These are phyloP conservation scores for Beauveria bassiana DNA, from an alignment of 2,329 filamentous ascomycete genomes.

Conservation along the genomic window DNA sequence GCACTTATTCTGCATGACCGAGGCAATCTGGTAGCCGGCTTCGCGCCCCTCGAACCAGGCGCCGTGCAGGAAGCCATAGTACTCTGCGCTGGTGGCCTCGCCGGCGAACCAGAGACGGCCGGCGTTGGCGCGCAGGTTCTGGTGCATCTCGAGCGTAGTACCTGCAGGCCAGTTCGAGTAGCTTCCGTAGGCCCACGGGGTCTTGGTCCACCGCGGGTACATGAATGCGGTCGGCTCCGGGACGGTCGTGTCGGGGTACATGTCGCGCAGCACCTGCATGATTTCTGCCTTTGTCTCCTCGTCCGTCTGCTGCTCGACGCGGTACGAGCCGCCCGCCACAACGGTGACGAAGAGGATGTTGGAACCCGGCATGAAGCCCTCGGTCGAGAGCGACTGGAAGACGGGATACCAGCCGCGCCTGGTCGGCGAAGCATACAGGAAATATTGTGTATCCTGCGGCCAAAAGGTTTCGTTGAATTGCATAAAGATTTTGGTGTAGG, in stretches of 20 bases:
- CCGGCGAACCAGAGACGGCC: conserved; percentile 57
- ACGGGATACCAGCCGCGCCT: conserved; percentile 42
- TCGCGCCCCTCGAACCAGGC: conserved; percentile 50
- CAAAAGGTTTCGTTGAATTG: conserved; percentile 63
- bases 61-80: conserved; percentile 59
- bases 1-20: conserved; percentile 18
- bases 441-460: conserved; percentile 36
- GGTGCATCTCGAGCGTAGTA: conserved; percentile 56
- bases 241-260: conserved; percentile 51
- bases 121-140: conserved; percentile 60
- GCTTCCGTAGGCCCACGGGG: conserved; percentile 44
- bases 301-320: conserved; percentile 51
- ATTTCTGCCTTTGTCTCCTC: conserved; percentile 49
- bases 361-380: conserved; percentile 51
- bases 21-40: conserved; percentile 37
- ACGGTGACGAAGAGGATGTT: conserved; percentile 61
- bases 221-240: conserved; percentile 53
- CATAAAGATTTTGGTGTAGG: conserved; percentile 66
- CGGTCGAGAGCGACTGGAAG: conserved; percentile 53
- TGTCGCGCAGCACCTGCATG: conserved; percentile 48
- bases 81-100: conserved; percentile 54
- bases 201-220: conserved; percentile 50
- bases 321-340: conserved; percentile 46
- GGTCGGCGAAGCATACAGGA: conserved; percentile 36
- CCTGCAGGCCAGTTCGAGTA: conserved; percentile 63